Evolutionary conservation across 2,329 filamentous ascomycete genomes (phyloP).

Genomic region (Fusarium bactridioides): DNA sequence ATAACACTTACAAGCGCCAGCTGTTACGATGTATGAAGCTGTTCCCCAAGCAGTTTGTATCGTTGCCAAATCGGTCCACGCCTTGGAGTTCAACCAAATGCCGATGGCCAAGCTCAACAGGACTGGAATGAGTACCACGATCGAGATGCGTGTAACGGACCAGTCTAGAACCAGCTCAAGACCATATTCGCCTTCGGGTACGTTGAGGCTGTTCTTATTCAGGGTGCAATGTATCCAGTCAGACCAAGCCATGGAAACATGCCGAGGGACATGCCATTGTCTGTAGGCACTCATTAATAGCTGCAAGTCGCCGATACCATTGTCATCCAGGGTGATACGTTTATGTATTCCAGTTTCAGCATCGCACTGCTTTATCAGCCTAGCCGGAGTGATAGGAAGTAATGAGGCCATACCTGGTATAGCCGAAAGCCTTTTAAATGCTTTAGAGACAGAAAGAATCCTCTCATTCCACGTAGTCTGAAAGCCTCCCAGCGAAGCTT

Average conservation of each 20-base stretch:
- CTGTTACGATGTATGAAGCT: not conserved
- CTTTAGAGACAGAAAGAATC: no score
- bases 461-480: no score
- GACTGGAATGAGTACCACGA: not conserved
- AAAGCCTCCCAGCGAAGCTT: no score
- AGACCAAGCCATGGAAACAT: not conserved
- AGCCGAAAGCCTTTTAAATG: no score
- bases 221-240: not conserved
- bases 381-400: no score
- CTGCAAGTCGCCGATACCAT: not conserved
- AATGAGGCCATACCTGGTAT: no score
- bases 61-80: not conserved
- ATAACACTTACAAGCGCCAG: not conserved
- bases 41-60: not conserved
- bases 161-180: not conserved
- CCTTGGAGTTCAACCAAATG: not conserved
- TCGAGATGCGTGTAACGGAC: not conserved
- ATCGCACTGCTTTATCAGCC: not conserved
- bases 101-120: not conserved
- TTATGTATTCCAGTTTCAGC: rapidly evolving
- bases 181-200: not conserved
- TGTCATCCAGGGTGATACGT: rapidly evolving
- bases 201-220: not conserved
- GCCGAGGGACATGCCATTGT: not conserved
- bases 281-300: rapidly evolving